phyloP scores from a whole-genome alignment of 352 stramenopile species.

The Pythium phragmiticola region DNA sequence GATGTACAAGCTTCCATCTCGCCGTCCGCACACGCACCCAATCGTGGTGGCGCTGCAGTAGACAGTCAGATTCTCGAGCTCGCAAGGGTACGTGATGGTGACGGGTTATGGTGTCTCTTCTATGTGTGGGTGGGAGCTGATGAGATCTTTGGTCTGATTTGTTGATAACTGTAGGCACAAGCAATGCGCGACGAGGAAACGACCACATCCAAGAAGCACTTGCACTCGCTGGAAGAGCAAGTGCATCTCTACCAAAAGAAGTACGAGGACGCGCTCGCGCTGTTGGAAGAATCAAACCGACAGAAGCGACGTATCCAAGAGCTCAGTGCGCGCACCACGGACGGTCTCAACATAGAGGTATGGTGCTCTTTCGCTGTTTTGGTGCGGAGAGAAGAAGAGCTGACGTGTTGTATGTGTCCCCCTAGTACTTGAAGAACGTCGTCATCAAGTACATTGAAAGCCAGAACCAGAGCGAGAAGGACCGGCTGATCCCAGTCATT shows the following conservation, averaged over 20 bases:
- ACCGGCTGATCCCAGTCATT: constrained; percentile 80
- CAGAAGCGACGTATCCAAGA: constrained; percentile 62
- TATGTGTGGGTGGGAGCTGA: neutral
- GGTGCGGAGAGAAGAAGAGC: neutral
- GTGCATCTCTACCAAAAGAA: constrained; percentile 50
- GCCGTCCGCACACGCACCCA: constrained; percentile 25
- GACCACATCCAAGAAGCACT: constrained; percentile 40
- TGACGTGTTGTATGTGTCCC: neutral
- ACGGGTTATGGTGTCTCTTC: neutral
- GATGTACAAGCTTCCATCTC: constrained; percentile 48
- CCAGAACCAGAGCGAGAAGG: constrained; percentile 69
- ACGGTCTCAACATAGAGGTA: constrained; percentile 72
- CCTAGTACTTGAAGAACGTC: constrained; percentile 83
- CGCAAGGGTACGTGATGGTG: constrained; percentile 20
- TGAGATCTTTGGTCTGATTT: neutral
- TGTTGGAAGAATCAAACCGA: constrained; percentile 50
- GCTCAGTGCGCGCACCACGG: constrained; percentile 36
- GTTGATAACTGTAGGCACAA: constrained; percentile 27
- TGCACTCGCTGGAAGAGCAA: constrained; percentile 44
- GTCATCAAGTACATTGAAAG: constrained; percentile 85
- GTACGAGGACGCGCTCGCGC: constrained; percentile 54
- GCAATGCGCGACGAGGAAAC: constrained; percentile 38
- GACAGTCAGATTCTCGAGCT: constrained; percentile 34
- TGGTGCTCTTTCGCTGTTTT: neutral
- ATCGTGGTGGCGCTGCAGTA: constrained; percentile 7